These are phyloP conservation scores for Eremochloa ophiuroides DNA, from an alignment of 176 grass and related monocot genomes.

Conservation along the genomic window DNA sequence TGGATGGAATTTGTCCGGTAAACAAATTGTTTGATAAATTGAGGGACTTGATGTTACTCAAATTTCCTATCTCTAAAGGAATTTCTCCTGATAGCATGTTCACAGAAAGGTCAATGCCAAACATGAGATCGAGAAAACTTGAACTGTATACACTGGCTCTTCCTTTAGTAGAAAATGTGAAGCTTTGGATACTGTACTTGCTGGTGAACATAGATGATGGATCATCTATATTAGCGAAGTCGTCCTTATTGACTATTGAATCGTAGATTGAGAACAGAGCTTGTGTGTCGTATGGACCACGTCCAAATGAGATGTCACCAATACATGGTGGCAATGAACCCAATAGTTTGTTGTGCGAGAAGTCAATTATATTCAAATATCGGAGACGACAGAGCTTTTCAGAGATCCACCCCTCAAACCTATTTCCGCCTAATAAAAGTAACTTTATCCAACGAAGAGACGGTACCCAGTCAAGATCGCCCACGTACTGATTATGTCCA, in stretches of 20 bases:
- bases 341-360: conserved; percentile 17
- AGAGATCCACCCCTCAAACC: conserved; percentile 15
- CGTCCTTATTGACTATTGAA: neutral
- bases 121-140: neutral
- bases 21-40: conserved; percentile 29
- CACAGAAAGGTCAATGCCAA: conserved; percentile 18
- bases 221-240: neutral
- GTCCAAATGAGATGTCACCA: neutral
- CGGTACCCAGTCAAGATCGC: neutral
- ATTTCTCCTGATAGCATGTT: conserved; percentile 22
- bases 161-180: conserved; percentile 24
- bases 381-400: conserved; percentile 1
- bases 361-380: conserved; percentile 16
- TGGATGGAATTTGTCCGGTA: neutral
- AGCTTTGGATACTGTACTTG: neutral
- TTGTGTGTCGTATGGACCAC: neutral
- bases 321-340: conserved; percentile 36
- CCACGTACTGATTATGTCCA: neutral
- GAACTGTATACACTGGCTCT: neutral
- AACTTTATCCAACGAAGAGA: neutral
- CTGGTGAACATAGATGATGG: neutral
- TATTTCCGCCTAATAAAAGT: conserved; percentile 13
- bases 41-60: neutral
- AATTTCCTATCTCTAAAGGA: conserved; percentile 18
- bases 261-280: neutral